Conservation (phyloP, 257 asterid genomes). For the Solanum peruvianum region DNA sequence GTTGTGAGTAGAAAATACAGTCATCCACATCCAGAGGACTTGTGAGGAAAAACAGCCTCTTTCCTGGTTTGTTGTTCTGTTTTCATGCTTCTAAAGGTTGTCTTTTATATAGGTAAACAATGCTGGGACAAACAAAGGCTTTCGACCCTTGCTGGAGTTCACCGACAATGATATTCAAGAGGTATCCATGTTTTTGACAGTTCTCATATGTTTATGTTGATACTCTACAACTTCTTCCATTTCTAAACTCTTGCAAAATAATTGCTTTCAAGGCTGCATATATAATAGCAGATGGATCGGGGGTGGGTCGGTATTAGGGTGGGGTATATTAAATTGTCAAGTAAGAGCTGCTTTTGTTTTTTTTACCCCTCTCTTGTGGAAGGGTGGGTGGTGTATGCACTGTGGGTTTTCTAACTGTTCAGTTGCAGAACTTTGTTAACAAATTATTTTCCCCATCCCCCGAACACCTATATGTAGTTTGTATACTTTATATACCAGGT, state of each 20-base stretch:
- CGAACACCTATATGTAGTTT: background rate
- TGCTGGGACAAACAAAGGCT: slow-evolving; percentile 98
- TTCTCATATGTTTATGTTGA: background rate
- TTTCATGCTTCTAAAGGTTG: background rate
- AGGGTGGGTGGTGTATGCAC: background rate
- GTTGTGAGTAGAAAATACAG: background rate
- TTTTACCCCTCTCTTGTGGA: background rate
- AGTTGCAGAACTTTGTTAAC: background rate
- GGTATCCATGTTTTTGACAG: slow-evolving; percentile 22
- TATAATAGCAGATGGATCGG: background rate
- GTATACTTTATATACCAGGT: background rate
- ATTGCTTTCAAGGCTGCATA: background rate
- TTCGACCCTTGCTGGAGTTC: slow-evolving; percentile 88
- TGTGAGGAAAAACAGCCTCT: background rate
- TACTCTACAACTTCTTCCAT: background rate
- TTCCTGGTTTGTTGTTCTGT: background rate
- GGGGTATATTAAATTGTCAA: background rate
- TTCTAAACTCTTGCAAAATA: background rate
- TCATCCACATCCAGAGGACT: background rate
- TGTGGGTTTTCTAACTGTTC: background rate
- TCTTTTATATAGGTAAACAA: slow-evolving; percentile 57
- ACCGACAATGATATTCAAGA: slow-evolving; percentile 72
- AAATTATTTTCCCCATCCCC: background rate
- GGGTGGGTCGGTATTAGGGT: background rate
- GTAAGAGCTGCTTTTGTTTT: background rate